phyloP scores from a whole-genome alignment of 768 basidiomycete genomes.

The Tulasnella sp. region DNA sequence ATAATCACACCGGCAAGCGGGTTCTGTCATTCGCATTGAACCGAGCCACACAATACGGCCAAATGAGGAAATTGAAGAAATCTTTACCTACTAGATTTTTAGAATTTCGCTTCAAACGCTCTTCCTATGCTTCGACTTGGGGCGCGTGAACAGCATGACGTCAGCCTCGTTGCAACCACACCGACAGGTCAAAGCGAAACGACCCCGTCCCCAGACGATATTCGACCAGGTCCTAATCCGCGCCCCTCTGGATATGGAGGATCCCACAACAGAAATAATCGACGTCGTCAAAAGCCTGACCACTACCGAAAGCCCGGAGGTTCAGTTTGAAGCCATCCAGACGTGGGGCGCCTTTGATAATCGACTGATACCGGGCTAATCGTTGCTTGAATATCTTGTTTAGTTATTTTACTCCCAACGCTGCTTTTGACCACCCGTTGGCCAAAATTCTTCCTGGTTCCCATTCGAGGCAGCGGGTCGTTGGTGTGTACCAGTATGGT shows the following conservation, averaged over 20 bases:
- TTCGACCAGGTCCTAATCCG: neutral
- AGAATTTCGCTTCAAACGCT: neutral
- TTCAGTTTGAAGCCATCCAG: constrained; percentile 18
- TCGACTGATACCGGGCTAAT: neutral
- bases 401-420: constrained; percentile 25
- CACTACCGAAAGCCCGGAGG: neutral
- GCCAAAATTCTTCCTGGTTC: neutral
- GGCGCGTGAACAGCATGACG: neutral
- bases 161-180: neutral
- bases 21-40: no score
- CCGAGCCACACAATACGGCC: no score
- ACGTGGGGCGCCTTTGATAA: neutral
- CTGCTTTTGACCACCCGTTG: constrained; percentile 22
- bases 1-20: no score
- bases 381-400: neutral
- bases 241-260: neutral
- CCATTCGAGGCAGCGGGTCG: neutral
- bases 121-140: neutral
- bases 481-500: neutral
- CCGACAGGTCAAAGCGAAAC: neutral
- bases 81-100: neutral
- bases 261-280: constrained; percentile 16
- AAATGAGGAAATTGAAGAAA: no score
- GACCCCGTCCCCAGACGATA: neutral
- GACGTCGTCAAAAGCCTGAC: constrained; percentile 29